A percentile compares a stretch with the other conserved stretches of the same genome.
Evolutionary conservation across 73 alveolate genomes (phyloP).

Genomic region (Paramecium sonneborni): DNA sequence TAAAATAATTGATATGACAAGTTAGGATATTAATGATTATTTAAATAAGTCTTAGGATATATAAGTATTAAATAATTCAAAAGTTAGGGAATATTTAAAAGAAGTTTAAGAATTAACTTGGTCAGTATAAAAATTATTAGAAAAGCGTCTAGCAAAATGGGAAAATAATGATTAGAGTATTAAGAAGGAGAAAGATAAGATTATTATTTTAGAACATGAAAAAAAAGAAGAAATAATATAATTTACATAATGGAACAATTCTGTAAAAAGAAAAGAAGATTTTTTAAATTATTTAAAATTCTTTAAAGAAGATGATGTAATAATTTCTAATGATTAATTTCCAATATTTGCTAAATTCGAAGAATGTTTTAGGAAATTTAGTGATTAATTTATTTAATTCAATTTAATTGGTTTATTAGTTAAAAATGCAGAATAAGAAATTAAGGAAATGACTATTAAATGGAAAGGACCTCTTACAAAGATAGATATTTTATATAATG

Average conservation of each 20-base stretch:
- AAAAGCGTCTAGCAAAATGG: background rate
- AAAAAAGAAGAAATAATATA: background rate
- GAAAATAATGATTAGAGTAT: constrained; percentile 4
- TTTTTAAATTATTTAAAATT: background rate
- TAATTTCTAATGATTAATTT: background rate
- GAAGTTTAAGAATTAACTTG: background rate
- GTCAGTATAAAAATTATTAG: background rate
- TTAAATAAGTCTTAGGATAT: background rate
- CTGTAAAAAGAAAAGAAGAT: background rate
- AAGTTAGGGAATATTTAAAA: background rate
- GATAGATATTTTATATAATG: background rate
- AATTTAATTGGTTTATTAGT: background rate
- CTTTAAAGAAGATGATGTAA: background rate
- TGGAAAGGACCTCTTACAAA: background rate
- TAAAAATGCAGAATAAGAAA: background rate
- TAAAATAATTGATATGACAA: constrained; percentile 7
- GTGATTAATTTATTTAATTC: background rate
- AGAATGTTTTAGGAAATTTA: background rate
- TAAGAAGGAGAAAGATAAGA: background rate
- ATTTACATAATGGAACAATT: background rate
- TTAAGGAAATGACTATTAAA: background rate
- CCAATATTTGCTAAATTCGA: background rate
- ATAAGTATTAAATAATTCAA: background rate
- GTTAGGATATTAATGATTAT: background rate
- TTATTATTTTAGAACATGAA: background rate